These are phyloP conservation scores for Macrolepiota fuliginosa DNA, from an alignment of 768 basidiomycete species.

Conservation along the genomic window DNA sequence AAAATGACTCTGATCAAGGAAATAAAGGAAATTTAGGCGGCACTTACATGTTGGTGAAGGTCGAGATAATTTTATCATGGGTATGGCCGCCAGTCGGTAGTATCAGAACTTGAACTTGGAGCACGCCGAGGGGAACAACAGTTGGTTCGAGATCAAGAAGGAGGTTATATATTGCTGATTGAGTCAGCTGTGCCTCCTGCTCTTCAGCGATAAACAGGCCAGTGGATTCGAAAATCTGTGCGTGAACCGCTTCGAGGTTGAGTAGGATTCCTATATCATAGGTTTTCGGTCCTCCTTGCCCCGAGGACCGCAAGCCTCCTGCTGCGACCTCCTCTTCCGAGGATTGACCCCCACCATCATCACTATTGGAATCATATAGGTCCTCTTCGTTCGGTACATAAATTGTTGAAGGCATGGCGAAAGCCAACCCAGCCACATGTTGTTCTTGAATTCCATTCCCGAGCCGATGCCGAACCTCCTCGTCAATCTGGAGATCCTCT, in stretches of 20 bases:
- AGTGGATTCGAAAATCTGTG: not conserved
- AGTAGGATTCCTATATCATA: conserved; percentile 7
- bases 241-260: not conserved
- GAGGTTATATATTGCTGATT: conserved; percentile 1
- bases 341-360: not conserved
- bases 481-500: not conserved
- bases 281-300: not conserved
- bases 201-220: not conserved
- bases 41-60: not conserved
- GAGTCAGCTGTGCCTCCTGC: not conserved
- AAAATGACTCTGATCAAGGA: not conserved
- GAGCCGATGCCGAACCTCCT: not conserved
- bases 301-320: not conserved
- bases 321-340: not conserved
- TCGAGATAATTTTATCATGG: not conserved
- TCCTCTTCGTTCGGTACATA: not conserved
- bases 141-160: conserved; percentile 3
- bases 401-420: conserved; percentile 3
- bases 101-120: conserved; percentile 1
- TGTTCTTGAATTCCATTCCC: conserved; percentile 1
- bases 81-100: not conserved
- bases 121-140: not conserved
- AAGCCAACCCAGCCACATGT: not conserved
- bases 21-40: not conserved
- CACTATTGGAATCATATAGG: not conserved